phyloP scores from a whole-genome alignment of 2,329 filamentous ascomycete species.

The Fusarium goolgardi region DNA sequence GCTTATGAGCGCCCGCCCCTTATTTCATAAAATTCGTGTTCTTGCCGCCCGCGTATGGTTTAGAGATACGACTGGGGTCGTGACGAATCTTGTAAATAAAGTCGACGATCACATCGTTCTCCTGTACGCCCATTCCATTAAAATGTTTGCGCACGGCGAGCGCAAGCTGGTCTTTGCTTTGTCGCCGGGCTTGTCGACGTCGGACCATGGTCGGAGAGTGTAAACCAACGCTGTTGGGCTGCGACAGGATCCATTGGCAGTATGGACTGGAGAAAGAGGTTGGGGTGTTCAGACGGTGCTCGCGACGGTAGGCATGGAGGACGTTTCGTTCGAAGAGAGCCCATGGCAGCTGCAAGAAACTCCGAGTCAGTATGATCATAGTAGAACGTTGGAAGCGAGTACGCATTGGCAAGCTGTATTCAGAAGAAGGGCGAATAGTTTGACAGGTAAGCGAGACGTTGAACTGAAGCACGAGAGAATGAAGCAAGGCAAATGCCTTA shows the following conservation, averaged over 20 bases:
- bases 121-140: constrained; percentile 80
- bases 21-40: constrained; percentile 27
- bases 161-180: constrained; percentile 78
- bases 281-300: constrained; percentile 77
- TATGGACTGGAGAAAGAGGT: constrained; percentile 75
- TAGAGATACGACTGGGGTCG: constrained; percentile 48
- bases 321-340: constrained; percentile 72
- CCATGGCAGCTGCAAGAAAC: constrained; percentile 68
- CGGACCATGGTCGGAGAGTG: constrained; percentile 82
- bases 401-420: background rate
- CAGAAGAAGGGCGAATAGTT: background rate
- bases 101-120: constrained; percentile 85
- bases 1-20: background rate
- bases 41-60: constrained; percentile 32
- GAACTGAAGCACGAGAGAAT: background rate
- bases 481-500: background rate
- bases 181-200: constrained; percentile 70
- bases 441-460: background rate
- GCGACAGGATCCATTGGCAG: constrained; percentile 70
- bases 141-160: constrained; percentile 83
- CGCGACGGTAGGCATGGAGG: constrained; percentile 79
- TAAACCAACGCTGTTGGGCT: constrained; percentile 72
- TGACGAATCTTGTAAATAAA: constrained; percentile 75
- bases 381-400: background rate
- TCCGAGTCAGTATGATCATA: constrained; percentile 23